Percentiles rank a stretch among this genome's conserved stretches.
Conservation (phyloP, 306 rosid species). For the Pyrus betulifolia region DNA sequence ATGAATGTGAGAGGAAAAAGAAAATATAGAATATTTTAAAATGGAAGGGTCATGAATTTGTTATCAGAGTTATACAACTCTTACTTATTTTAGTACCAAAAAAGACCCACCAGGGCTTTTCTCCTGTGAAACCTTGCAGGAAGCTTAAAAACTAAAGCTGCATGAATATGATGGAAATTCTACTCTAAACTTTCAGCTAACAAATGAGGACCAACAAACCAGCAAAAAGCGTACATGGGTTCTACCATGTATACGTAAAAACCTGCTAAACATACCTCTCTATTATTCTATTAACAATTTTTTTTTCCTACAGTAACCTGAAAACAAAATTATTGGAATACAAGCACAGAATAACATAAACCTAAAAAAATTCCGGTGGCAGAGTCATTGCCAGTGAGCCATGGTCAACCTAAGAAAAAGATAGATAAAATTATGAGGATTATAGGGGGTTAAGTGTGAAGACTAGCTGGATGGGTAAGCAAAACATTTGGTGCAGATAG, state of each 20-base stretch:
- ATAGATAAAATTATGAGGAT: neutral
- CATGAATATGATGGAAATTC: neutral
- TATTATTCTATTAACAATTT: no score
- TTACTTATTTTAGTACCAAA: neutral
- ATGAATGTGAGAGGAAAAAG: constrained; percentile 13
- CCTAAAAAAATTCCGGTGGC: neutral
- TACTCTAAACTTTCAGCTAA: neutral
- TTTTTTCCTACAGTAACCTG: neutral
- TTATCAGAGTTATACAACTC: constrained; percentile 1
- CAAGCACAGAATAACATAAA: neutral
- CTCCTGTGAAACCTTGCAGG: neutral
- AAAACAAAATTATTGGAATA: neutral
- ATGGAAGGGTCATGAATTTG: constrained; percentile 2
- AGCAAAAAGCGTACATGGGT: neutral
- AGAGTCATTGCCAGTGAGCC: neutral
- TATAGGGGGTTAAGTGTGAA: neutral
- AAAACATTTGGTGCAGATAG: neutral
- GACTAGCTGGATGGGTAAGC: neutral
- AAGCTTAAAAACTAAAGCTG: neutral
- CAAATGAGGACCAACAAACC: neutral
- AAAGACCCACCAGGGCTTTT: neutral
- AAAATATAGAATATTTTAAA: neutral
- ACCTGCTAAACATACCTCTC: neutral
- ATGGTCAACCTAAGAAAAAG: neutral
- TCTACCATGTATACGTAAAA: neutral